Base-by-base conservation (phyloP, 345 rosid genomes). In the Anacardium occidentale region DNA sequence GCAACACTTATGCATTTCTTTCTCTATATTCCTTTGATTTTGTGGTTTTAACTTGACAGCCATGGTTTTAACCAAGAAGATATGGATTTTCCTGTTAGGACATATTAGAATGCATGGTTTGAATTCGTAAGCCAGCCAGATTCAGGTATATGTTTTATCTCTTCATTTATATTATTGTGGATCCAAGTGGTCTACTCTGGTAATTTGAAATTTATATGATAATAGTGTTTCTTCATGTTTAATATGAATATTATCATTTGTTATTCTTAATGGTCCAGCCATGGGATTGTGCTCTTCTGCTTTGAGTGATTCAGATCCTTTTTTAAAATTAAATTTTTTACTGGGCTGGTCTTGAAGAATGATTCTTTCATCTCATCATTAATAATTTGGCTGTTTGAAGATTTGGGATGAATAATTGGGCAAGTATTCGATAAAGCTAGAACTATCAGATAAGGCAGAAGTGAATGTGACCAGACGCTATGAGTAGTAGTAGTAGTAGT, bases 381-480 rank as follows among this genome's bases (percentile, higher is more conserved):
- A 18, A 37, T 37, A 37, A 34, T 34, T 37, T 66, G 58, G 47
- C 44, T 26, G 44, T 42, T n/a, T 11, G 26, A 50, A 42, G 61
- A 45, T 45, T 2, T n/a, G 47, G 56, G 55, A 45, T 8, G 14
- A 65, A 57, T 14, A 59, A 24, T 44, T 56, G 37, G 72, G 56
- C 72, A 56, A 68, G 72, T 68, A 54, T 55, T 44, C 62, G 52
- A 54, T 25, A 34, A 54, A 68, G 72, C 48, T 12, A 17, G 57
- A 17, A 32, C 13, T 25, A 29, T 22, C 52, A 51, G 21, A 53
- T 21, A 32, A 45, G 53, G 10, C 37, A 3, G 29, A 45, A 25
- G 32, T 71, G 18, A 58, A 12, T 17, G 56, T 70, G 67, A 50
- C 29, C 37, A 25, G 64, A 55, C 22, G 9, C 10, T 22, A 29